Base-by-base conservation (phyloP, 208 protist genomes). In the Strigomonas culicis region DNA sequence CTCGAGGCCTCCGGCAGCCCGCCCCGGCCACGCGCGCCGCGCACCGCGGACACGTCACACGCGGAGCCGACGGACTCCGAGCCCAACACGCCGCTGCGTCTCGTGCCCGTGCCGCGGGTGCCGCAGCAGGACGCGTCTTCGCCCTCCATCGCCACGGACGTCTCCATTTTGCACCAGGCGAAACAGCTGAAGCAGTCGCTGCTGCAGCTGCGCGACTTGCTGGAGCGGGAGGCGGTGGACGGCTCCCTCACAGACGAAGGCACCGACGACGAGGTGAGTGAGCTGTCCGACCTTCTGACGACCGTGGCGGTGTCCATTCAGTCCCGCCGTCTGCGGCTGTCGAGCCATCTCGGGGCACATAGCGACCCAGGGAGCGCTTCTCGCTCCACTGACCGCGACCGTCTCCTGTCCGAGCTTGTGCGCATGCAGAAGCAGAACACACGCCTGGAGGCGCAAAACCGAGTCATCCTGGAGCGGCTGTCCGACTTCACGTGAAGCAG, bases 391-490 rank as follows among this genome's bases (percentile, higher is more conserved):
- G 1, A 52, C 2, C 59, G 24, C 32, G 2, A 31, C 66, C 11
- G 46, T 24, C 3, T 61, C 71, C 1, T 62, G 28, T 31, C 53
- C 0, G 72, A 88, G 70, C 28, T 91, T 25, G 51, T 70, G 17
- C 74, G 67, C 47, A 66, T 90, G 53, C 77, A 87, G 56, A 47
- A 57, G 31, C 84, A 91, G 41, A 88, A 79, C 36, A 60, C 30
- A 41, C 69, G 77, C 25, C 70, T 91, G 10, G 84, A 85, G 57
- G 66, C 70, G 30, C 84, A 91, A 56, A 91, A 91, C 65, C 47
- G 60, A 21, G 63, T 67, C 44, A 91, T 91, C 22, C 68, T 91
- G 21, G 19, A 63, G 15, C 64, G 47, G 15, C 66, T 90, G 34
- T 28, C 41, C 15, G 27, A 6, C 36, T 10, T 39, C 7, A 39